These are phyloP conservation scores for Drosera spatulata DNA, from an alignment of 179 eudicot species.

Conservation along the genomic window DNA sequence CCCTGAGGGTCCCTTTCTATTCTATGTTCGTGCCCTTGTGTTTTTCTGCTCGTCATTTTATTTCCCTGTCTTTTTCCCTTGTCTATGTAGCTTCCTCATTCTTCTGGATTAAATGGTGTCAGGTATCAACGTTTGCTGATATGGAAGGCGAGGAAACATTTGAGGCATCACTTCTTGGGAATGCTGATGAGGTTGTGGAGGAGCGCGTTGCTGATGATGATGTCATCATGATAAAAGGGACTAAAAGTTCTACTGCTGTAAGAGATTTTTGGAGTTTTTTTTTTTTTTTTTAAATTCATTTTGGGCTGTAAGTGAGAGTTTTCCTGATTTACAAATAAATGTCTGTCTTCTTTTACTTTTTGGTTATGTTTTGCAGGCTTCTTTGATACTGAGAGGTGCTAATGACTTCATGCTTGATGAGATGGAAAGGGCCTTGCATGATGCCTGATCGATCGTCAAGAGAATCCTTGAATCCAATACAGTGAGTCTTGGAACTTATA, in stretches of 20 bases:
- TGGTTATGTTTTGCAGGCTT: constrained; percentile 38
- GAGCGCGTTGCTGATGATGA: constrained; percentile 96
- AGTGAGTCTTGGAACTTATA: constrained; percentile 27
- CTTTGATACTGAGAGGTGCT: constrained; percentile 82
- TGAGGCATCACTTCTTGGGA: constrained; percentile 84
- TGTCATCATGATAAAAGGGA: constrained; percentile 87
- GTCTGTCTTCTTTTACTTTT: neutral
- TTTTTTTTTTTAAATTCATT: neutral
- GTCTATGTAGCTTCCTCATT: constrained; percentile 1
- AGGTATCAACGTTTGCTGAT: constrained; percentile 97
- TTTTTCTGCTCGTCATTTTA: too few species aligned
- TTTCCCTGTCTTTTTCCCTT: too few species aligned
- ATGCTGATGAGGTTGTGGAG: constrained; percentile 97
- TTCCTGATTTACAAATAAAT: neutral
- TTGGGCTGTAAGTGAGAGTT: neutral
- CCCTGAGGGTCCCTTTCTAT: too few species aligned
- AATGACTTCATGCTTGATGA: too few species aligned
- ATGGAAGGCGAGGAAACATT: constrained; percentile 99
- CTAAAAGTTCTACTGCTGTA: constrained; percentile 83
- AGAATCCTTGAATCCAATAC: constrained; percentile 87
- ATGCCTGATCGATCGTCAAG: constrained; percentile 87
- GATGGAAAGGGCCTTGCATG: constrained; percentile 97
- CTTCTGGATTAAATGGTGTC: constrained; percentile 9
- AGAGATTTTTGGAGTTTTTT: constrained; percentile 15
- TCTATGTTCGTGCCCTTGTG: too few species aligned